Percentiles rank a stretch among this genome's conserved stretches.
These are phyloP conservation scores for Coix lacrymajobi DNA, from an alignment of 176 grass and related monocot genomes.

Conservation along the genomic window DNA sequence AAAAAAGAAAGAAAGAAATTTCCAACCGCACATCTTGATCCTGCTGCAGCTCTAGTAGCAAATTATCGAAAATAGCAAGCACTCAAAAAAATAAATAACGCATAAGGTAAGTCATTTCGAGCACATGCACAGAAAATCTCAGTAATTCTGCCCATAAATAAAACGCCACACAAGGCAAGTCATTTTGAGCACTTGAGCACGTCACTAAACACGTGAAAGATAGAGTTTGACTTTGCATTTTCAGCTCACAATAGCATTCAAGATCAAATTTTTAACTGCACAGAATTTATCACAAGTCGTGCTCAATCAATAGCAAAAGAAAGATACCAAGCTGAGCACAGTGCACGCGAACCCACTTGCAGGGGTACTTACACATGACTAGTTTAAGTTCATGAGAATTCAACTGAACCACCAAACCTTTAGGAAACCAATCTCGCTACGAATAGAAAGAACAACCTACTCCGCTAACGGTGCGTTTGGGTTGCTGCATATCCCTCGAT, in stretches of 20 bases:
- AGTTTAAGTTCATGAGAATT: background rate
- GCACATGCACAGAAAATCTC: background rate
- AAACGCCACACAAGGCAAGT: no score
- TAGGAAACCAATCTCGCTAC: background rate
- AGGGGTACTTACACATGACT: background rate
- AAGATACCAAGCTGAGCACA: background rate
- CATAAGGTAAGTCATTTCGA: background rate
- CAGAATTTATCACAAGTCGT: background rate
- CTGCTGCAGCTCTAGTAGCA: background rate
- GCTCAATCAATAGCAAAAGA: background rate
- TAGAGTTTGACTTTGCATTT: background rate
- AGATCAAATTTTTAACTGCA: background rate
- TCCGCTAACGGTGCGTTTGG: no score
- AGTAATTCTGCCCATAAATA: background rate
- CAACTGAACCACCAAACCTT: background rate
- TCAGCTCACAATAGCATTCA: background rate
- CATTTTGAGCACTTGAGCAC: background rate
- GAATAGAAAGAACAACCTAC: background rate
- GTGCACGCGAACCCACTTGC: background rate
- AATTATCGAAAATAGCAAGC: background rate
- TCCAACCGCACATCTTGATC: background rate
- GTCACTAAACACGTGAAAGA: background rate
- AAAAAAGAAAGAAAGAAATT: background rate
- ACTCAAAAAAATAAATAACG: background rate
- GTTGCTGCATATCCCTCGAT: no score